Base-by-base conservation (phyloP, 495 filamentous ascomycete species). In the Penicillium egyptiacum region DNA sequence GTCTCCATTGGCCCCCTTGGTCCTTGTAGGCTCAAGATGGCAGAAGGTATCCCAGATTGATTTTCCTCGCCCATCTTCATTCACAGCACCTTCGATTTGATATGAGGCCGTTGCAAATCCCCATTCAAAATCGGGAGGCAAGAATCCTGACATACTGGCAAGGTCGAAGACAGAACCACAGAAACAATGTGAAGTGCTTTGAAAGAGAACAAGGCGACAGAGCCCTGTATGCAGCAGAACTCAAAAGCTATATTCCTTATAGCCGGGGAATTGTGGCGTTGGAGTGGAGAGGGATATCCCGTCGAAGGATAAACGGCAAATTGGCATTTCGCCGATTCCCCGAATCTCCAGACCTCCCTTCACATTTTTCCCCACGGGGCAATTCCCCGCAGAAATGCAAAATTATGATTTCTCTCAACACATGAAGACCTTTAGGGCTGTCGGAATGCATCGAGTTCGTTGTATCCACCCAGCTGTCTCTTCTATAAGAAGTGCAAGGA, bases 31-130 rank as follows among this genome's bases (percentile, higher is more conserved):
- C 85, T 86, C 73, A 82, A 88, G 60, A 82, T 85, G 57, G 76
- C 80, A 67, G 72, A 88, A 89, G 12, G 79, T 83, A 66, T 89
- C 86, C 86, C 86, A 89, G 70, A 89, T 88, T 47, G 83, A 85
- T 44, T 81, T 78, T 31, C 82, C 84, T 23, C 85, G 81, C 58
- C 86, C 86, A 67, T 88, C 86, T 53, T 77, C 75, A 35, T 79
- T 67, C 35, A 75, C 71, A 16, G 83, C 83, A 23, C 86, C 87
- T 73, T 89, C 87, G 53, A 89, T 83, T 69, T 90, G 87, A 74
- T 88, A 88, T 57, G 86, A 86, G 59, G 87, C 86, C 46, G 87
- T 90, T 59, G 87, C 85, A 66, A 86, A 88, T 54, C 87, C 88
- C 88, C 88, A 90, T 61, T 84, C 70, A 68, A 90, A 90, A 69